A percentile compares a stretch with the other conserved stretches of the same genome.
phyloP scores from a whole-genome alignment of 768 basidiomycete species.

The Suillus sp. region DNA sequence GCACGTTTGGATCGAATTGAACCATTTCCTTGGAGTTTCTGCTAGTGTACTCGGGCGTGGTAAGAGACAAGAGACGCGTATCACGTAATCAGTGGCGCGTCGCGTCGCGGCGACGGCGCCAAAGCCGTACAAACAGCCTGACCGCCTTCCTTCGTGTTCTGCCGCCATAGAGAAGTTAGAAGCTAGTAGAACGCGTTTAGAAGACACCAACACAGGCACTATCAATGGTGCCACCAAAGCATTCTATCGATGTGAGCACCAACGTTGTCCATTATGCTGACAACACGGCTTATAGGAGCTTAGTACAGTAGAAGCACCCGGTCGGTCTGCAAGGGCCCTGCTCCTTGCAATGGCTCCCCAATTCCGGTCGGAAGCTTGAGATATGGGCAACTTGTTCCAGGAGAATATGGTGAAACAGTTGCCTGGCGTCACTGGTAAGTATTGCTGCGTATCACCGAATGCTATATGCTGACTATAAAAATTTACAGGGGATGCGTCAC shows the following conservation, averaged over 20 bases:
- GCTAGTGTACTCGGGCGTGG: background rate
- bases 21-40: conserved; percentile 21
- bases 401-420: conserved; percentile 60
- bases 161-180: background rate
- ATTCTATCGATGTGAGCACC: conserved; percentile 36
- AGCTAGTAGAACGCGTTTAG: background rate
- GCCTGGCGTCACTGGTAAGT: conserved; percentile 79
- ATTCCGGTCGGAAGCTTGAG: conserved; percentile 61
- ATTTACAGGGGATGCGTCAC: conserved; percentile 70
- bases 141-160: background rate
- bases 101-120: conserved; percentile 27
- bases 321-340: conserved; percentile 67
- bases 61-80: conserved; percentile 10
- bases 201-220: background rate
- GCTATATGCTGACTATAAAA: conserved; percentile 6
- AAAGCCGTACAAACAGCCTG: conserved; percentile 26
- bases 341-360: conserved; percentile 55
- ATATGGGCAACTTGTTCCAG: conserved; percentile 56
- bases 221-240: conserved; percentile 20
- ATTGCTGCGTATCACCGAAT: background rate
- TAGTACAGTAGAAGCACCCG: conserved; percentile 75
- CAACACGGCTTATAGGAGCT: conserved; percentile 14
- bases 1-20: conserved; percentile 13
- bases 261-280: background rate
- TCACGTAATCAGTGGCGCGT: conserved; percentile 23